Evolutionary conservation across 2,329 filamentous ascomycete genomes (phyloP), one percentile per base, ranked within the genome.

Genomic region (Aspergillus alliaceus): DNA sequence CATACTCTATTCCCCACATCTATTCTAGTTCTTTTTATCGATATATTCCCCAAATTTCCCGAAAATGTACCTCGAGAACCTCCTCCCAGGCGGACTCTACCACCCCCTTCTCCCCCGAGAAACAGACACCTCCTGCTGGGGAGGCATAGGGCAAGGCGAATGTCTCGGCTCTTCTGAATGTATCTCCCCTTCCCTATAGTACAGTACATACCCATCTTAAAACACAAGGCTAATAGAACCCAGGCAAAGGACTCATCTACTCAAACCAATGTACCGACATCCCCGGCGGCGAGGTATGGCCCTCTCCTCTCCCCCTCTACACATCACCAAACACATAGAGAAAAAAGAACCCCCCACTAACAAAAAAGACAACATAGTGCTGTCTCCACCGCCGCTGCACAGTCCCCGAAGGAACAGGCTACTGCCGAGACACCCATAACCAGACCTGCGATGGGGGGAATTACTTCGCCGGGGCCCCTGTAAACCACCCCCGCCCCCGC

Each of bases 231-330:
- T 25, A 42, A 42, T 24, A 18, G 6, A 42, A 14, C 12, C 25
- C 44, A 60, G 58, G 58, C 29, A 31, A 18, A 20, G 58, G 58
- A 31, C 14, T 60, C 22, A 24, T 60, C 4, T 60, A 58, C 47
- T 15, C 35, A 22, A 31, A 47, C 11, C 58, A 60, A 55, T 60
- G 58, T 18, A 39, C 7, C 6, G 46, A 55, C 15, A 54, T 22
- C 25, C 34, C 52, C 11, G 25, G 47, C 7, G 24, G 52, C 6
- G 53, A 48, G 22, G 54, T 55, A 50, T 20, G 25, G 11, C 3
- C 18, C 12, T 12, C 37, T 18, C 12, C 12, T 6, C 12, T 15
- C 12, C 39, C 4, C 37, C 11, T 2, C 9, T 6, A 12, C 35
- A 22, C 20, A 15, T 7, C 35, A 8, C n/a, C 18, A 34, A 18